Evolutionary conservation across 2,329 filamentous ascomycete genomes (phyloP), one percentile per base, ranked within the genome.

Genomic region (Trichophyton schoenleinii): DNA sequence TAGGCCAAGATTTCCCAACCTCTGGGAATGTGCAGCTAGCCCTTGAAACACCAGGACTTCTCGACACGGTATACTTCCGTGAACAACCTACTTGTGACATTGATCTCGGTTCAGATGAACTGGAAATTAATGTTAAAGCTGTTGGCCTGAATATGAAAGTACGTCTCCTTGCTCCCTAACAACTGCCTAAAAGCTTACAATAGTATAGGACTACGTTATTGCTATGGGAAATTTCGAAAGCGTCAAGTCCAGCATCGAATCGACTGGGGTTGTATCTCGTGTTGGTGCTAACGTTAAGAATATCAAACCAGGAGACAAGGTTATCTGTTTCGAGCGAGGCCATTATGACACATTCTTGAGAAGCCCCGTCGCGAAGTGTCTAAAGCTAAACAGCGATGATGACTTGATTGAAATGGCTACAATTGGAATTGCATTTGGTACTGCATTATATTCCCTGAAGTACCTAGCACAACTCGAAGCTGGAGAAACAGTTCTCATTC

Each of bases 401-500:
- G 38, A 65, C 6, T 62, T 64, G 13, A 28, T 41, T 8, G 34
- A 58, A 28, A 38, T 59, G 34, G 42, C 63, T 55, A 64, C 61
- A 6, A 62, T 57, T 48, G 57, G 59, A 31, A 64, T 63, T 25
- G 63, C 63, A 11, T 64, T 22, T 22, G 48, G 22, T 18, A 25
- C 48, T 18, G 48, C 48, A 25, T 34, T 59, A 7, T 58, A 67
- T 44, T 59, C 61, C 7, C 49, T 67, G 8, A 36, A 58, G 7
- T 38, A 67, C 7, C 41, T 65, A n/a, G 66, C 57, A 3, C 46
- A 55, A 28, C 49, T 67, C 13, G 31, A 60, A 44, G 41, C 44
- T 11, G 65, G 60, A 8, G 62, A 68, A 41, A 62, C 48, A 11
- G 61, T 68, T 52, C 62, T 68, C 3, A 67, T 68, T 34, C 65